Percentiles rank a stretch among this genome's conserved stretches.
These are phyloP conservation scores for Phytophthora sojae DNA, from an alignment of 352 stramenopile genomes.

Conservation along the genomic window DNA sequence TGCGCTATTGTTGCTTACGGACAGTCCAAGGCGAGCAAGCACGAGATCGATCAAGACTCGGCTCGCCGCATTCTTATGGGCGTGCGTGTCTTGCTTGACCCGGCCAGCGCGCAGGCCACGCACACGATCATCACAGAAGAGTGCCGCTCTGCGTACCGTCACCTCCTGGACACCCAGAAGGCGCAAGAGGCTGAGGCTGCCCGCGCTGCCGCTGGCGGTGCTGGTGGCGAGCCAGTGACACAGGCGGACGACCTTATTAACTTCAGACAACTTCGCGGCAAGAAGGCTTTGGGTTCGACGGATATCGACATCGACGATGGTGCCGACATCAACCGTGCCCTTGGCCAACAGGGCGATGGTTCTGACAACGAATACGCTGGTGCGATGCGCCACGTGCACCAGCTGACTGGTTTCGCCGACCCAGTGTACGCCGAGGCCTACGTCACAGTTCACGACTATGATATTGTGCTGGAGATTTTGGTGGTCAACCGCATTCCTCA, in stretches of 20 bases:
- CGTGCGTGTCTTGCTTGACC: conserved; percentile 95
- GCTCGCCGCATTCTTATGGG: conserved; percentile 96
- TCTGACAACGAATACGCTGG: conserved; percentile 88
- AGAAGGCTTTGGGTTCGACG: conserved; percentile 91
- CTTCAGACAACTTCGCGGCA: conserved; percentile 96
- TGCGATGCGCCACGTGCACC: conserved; percentile 97
- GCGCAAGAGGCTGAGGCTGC: conserved; percentile 67
- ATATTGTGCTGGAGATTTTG: conserved; percentile 99
- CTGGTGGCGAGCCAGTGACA: conserved; percentile 65
- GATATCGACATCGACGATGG: conserved; percentile 99
- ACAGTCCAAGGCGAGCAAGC: conserved; percentile 78
- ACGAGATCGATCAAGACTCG: conserved; percentile 95
- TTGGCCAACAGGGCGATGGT: conserved; percentile 82
- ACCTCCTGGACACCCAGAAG: conserved; percentile 82
- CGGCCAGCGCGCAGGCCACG: conserved; percentile 67
- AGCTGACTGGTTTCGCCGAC: conserved; percentile 99
- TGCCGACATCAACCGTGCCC: conserved; percentile 95
- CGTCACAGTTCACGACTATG: conserved; percentile 99
- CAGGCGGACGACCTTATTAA: conserved; percentile 97
- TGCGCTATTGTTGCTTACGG: conserved; percentile 78
- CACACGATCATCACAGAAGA: conserved; percentile 84
- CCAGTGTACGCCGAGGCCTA: conserved; percentile 99
- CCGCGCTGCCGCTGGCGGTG: conserved; percentile 42
- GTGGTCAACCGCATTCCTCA: conserved; percentile 99
- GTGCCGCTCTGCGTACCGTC: conserved; percentile 80